Base-by-base conservation (phyloP, 345 rosid species). In the Eucalyptus cladocalyx region DNA sequence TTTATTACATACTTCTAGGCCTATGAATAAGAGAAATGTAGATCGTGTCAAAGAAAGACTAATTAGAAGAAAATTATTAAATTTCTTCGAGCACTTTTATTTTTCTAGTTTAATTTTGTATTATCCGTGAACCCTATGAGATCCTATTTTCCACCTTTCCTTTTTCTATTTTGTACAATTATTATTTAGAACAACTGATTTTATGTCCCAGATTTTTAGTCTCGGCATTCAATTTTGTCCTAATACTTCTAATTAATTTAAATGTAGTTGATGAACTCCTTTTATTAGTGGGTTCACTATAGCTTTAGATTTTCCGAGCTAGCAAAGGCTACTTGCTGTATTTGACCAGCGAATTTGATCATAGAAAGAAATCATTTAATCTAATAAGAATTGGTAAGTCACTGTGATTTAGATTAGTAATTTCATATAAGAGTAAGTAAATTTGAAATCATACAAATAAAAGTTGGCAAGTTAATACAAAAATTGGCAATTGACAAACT, bases 1-100 rank as follows among this genome's bases (percentile, higher is more conserved):
- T 96, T 88, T 96, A 96, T 88, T 96, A 96, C 91, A 91, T 95
- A 49, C 91, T 94, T 65, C 88, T 95, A 89, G 97, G 95, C 88
- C 89, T 95, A 81, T 94, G 92, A 93, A 54, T 23, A 40, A 40
- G 47, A 40, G 85, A 76, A 11, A 23, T 40, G 83, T 76, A 40
- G 83, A 40, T 21, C 30, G 83, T 40, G 16, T 76, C 47, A 40
- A 40, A 76, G 83, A 76, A 40, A 21, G 47, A 43, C 85, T 76
- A 76, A 40, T 21, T 40, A 40, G 85, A 76, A 76, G 47, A 40
- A 40, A 40, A 76, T 76, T 76, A 76, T 76, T 21, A 40, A 40
- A 6, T 40, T 11, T 76, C 85, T 76, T 37, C 28, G 15, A 76
- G 47, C 83, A 37, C 16, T 76, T 76, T 76, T 76, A 24, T 37